phyloP scores from a whole-genome alignment of 805 yeast species.

The Pichia deserticola region DNA sequence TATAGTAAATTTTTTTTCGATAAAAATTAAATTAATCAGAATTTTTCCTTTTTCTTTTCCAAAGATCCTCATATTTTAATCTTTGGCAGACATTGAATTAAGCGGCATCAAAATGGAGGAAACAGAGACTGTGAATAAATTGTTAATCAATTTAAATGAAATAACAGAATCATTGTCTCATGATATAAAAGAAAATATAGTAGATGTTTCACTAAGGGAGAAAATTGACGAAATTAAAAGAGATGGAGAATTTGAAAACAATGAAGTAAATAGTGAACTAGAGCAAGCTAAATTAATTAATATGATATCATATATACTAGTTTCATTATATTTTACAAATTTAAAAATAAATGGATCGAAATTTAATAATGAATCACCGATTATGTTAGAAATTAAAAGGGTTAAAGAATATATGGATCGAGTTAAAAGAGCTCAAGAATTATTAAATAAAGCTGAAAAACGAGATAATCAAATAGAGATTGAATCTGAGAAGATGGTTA shows the following conservation, averaged over 20 bases:
- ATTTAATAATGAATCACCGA: constrained; percentile 45
- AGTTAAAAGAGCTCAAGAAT: constrained; percentile 35
- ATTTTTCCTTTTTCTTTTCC: too few relatives aligned
- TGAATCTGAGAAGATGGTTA: constrained; percentile 26
- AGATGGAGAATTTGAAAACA: constrained; percentile 2
- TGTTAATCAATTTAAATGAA: neutral
- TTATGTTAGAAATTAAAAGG: constrained; percentile 58
- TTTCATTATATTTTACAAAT: constrained; percentile 53
- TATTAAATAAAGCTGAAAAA: constrained; percentile 20
- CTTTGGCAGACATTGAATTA: too few relatives aligned
- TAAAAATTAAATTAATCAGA: too few relatives aligned
- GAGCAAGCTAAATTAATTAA: constrained; percentile 30
- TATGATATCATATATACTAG: constrained; percentile 41
- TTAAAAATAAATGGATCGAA: constrained; percentile 52
- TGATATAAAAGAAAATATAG: constrained; percentile 1
- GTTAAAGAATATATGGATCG: constrained; percentile 63
- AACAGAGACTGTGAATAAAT: constrained; percentile 8
- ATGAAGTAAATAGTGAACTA: constrained; percentile 11
- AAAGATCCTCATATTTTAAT: too few relatives aligned
- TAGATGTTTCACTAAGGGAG: constrained; percentile 10
- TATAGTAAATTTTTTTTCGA: constrained; percentile 1
- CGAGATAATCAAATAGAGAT: constrained; percentile 15
- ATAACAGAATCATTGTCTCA: neutral
- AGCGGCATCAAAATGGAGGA: constrained; percentile 5
- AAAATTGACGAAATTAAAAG: constrained; percentile 10